Percentiles rank a stretch among this genome's conserved stretches.
These are phyloP conservation scores for Coprinopsis cinerea DNA, from an alignment of 768 basidiomycete species.

Conservation along the genomic window DNA sequence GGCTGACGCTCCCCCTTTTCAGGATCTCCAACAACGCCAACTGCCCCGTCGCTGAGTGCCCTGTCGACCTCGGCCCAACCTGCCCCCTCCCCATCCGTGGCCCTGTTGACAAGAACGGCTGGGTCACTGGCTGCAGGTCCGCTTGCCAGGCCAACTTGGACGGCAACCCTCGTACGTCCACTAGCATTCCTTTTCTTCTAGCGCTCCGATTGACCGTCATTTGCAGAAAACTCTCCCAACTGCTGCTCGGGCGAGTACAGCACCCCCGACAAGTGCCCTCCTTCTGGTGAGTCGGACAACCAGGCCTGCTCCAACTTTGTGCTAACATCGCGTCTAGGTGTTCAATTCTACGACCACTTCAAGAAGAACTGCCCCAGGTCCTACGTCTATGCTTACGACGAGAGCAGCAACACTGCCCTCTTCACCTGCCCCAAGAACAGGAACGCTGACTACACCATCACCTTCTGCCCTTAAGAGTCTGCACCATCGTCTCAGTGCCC, in stretches of 20 bases:
- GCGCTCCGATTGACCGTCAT: too few species aligned
- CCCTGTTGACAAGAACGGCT: constrained; percentile 45
- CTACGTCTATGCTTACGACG: constrained; percentile 55
- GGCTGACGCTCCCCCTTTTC: neutral
- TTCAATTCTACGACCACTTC: constrained; percentile 26
- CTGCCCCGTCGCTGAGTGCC: constrained; percentile 50
- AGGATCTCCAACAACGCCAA: constrained; percentile 48
- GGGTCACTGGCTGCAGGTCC: constrained; percentile 54
- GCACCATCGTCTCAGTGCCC: too few species aligned
- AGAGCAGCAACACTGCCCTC: constrained; percentile 43
- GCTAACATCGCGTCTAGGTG: constrained; percentile 14
- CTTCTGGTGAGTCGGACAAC: constrained; percentile 23
- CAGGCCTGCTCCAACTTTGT: too few species aligned
- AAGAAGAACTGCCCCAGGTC: constrained; percentile 34
- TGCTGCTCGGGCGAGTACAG: constrained; percentile 56
- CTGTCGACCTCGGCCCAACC: constrained; percentile 53
- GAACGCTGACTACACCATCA: constrained; percentile 43
- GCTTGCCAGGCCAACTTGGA: constrained; percentile 45
- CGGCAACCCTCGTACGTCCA: constrained; percentile 32
- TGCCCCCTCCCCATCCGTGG: constrained; percentile 50
- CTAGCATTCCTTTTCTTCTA: neutral
- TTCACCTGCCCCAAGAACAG: constrained; percentile 41
- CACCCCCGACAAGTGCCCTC: constrained; percentile 46
- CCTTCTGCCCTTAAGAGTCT: constrained; percentile 45
- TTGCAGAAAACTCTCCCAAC: constrained; percentile 56